These are phyloP conservation scores for Paracoccidioides brasiliensis DNA, from an alignment of 2,329 filamentous ascomycete species.

Conservation along the genomic window DNA sequence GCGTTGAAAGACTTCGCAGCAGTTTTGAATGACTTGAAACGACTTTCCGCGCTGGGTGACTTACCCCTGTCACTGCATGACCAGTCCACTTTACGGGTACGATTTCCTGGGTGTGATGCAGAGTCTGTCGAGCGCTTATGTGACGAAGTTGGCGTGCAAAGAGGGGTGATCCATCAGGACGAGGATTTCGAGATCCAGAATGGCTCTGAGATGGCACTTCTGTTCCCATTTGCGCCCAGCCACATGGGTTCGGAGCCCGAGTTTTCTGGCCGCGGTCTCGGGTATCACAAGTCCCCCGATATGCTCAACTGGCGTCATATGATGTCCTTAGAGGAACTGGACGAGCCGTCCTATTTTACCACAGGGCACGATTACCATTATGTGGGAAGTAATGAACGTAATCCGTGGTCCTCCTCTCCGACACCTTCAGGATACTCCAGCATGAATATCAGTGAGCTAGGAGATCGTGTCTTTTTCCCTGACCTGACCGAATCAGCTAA, in stretches of 20 bases:
- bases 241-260: conserved; percentile 32
- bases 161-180: conserved; percentile 70
- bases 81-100: conserved; percentile 56
- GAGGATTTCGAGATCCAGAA: conserved; percentile 54
- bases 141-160: conserved; percentile 70
- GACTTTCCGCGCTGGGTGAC: conserved; percentile 64
- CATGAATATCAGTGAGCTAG: conserved; percentile 41
- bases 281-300: conserved; percentile 21
- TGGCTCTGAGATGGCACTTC: conserved; percentile 60
- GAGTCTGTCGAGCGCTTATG: conserved; percentile 71
- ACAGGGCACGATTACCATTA: conserved; percentile 28
- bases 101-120: conserved; percentile 82
- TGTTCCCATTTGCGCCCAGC: conserved; percentile 74
- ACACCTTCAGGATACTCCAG: conserved; percentile 45
- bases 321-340: conserved; percentile 34
- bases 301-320: conserved; percentile 45
- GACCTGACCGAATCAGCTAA: conserved; percentile 26
- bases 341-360: conserved; percentile 15
- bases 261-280: conserved; percentile 30
- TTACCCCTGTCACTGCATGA: conserved; percentile 64
- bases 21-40: conserved; percentile 68
- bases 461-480: conserved; percentile 28
- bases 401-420: conserved; percentile 36
- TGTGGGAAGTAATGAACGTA: conserved; percentile 33
- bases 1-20: conserved; percentile 71